phyloP scores from a whole-genome alignment of 805 yeast species.

The Saccharomycopsis synnaedendra region DNA sequence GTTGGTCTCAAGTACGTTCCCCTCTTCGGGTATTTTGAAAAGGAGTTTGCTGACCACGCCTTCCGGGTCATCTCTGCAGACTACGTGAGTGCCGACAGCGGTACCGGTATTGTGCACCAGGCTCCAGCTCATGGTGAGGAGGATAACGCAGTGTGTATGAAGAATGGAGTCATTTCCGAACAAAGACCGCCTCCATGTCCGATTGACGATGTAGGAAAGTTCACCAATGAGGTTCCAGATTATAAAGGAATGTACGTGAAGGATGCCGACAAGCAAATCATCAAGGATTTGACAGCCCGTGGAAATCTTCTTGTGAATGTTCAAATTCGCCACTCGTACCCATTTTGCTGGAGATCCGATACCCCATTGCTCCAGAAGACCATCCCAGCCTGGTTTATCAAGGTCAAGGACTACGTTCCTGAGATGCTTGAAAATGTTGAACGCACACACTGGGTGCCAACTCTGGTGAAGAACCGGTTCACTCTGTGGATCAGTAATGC shows the following conservation, averaged over 20 bases:
- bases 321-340: conserved; percentile 92
- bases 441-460: conserved; percentile 91
- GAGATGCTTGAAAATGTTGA: conserved; percentile 80
- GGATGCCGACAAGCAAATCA: conserved; percentile 88
- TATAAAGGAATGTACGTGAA: conserved; percentile 82
- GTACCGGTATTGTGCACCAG: conserved; percentile 99
- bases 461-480: conserved; percentile 80
- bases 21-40: conserved; percentile 68
- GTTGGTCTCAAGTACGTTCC: conserved; percentile 77
- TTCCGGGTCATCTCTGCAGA: conserved; percentile 74
- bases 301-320: conserved; percentile 68
- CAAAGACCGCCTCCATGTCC: conserved; percentile 79
- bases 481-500: conserved; percentile 98
- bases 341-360: conserved; percentile 99
- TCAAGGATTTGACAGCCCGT: conserved; percentile 65
- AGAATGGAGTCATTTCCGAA: conserved; percentile 63
- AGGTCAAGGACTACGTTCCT: conserved; percentile 79
- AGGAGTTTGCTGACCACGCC: conserved; percentile 62
- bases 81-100: conserved; percentile 86
- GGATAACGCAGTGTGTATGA: conserved; percentile 79
- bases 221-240: conserved; percentile 63
- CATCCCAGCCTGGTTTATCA: conserved; percentile 98
- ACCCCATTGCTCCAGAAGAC: conserved; percentile 94
- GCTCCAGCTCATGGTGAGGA: conserved; percentile 99
- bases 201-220: conserved; percentile 84